phyloP scores from a whole-genome alignment of 192 early-diverging fungal species.

The Coemansia reversa region DNA sequence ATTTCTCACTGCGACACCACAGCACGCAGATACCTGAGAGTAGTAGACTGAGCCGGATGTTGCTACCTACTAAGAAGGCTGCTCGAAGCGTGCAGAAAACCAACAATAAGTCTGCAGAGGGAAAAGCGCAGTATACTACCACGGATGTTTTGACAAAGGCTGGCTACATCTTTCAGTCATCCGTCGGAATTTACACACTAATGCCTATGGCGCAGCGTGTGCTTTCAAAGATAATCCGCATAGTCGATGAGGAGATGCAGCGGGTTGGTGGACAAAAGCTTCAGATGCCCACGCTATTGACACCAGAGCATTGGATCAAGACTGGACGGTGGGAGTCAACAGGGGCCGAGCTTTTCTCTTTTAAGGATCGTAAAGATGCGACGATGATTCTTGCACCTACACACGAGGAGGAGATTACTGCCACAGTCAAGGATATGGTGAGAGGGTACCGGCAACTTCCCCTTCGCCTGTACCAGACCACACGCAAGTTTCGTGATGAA shows the following conservation, averaged over 20 bases:
- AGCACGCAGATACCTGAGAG: constrained; percentile 22
- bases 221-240: constrained; percentile 69
- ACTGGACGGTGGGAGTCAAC: constrained; percentile 78
- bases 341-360: constrained; percentile 67
- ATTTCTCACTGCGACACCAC: background rate
- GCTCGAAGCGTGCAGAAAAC: constrained; percentile 4
- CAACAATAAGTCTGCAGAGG: background rate
- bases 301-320: constrained; percentile 71
- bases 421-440: constrained; percentile 65
- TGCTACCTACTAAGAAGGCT: constrained; percentile 45
- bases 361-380: constrained; percentile 74
- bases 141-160: constrained; percentile 44
- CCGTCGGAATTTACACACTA: constrained; percentile 78
- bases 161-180: constrained; percentile 68
- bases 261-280: constrained; percentile 74
- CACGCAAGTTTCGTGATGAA: constrained; percentile 84
- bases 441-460: constrained; percentile 74
- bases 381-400: constrained; percentile 79
- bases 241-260: constrained; percentile 82
- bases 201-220: constrained; percentile 80
- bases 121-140: background rate
- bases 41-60: constrained; percentile 47
- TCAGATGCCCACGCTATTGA: constrained; percentile 65
- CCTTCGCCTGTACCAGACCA: constrained; percentile 84
- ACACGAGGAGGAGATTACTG: constrained; percentile 91